Evolutionary conservation across 345 rosid species (phyloP).

Genomic region (Erodium maritimum): DNA sequence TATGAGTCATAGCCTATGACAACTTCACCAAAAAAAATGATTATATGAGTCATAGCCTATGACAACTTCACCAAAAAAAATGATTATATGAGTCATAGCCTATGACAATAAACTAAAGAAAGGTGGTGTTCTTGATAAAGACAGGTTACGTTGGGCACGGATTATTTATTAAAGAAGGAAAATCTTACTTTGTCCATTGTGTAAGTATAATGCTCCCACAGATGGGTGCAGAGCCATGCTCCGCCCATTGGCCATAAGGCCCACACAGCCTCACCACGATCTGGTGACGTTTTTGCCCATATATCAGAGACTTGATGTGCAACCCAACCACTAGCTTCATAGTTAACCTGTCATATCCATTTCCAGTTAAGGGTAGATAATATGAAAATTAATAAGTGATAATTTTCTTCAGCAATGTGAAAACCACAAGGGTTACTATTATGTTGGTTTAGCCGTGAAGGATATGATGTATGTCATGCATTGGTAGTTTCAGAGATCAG

Average conservation of each 20-base stretch:
- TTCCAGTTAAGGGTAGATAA: background rate
- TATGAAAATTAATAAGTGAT: slow-evolving; percentile 1
- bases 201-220: slow-evolving; percentile 89
- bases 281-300: slow-evolving; percentile 97
- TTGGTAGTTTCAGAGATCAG: background rate
- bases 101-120: background rate
- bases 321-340: slow-evolving; percentile 83
- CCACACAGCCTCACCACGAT: slow-evolving; percentile 75
- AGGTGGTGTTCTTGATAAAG: too few relatives aligned
- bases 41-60: background rate
- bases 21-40: too few relatives aligned
- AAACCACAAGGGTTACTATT: background rate
- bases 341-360: slow-evolving; percentile 47
- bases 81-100: background rate
- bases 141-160: background rate
- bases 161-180: background rate
- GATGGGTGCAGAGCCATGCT: slow-evolving; percentile 94
- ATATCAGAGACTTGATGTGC: slow-evolving; percentile 76
- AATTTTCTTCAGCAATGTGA: background rate
- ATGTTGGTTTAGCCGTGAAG: background rate
- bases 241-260: slow-evolving; percentile 99
- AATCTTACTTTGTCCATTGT: slow-evolving; percentile 68
- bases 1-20: too few relatives aligned
- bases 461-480: too few relatives aligned
- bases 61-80: background rate